Percentiles rank a stretch among this genome's conserved stretches.
These are phyloP conservation scores for Ophiostoma sp. DNA, from an alignment of 2,329 filamentous ascomycete species.

Conservation along the genomic window DNA sequence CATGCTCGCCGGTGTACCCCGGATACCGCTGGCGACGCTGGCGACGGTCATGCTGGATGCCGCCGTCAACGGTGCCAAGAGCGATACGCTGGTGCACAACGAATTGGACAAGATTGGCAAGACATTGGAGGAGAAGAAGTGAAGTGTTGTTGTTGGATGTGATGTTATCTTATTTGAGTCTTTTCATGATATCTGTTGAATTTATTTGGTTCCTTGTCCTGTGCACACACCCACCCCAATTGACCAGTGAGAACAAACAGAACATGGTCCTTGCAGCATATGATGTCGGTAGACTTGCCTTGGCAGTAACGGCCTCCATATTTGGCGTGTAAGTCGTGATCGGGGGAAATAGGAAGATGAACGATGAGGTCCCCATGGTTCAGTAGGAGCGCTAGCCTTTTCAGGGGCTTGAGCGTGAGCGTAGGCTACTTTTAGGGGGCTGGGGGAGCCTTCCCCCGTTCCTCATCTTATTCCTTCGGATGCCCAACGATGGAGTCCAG, in stretches of 20 bases:
- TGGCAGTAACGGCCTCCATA: too few relatives aligned
- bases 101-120: slow-evolving; percentile 35
- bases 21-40: slow-evolving; percentile 41
- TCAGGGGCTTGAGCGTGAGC: too few relatives aligned
- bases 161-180: too few relatives aligned
- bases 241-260: too few relatives aligned
- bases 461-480: not conserved
- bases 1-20: slow-evolving; percentile 37
- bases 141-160: not conserved
- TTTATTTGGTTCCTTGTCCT: not conserved
- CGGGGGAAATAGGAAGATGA: slow-evolving; percentile 4
- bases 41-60: slow-evolving; percentile 48
- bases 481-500: not conserved
- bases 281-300: too few relatives aligned
- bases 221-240: too few relatives aligned
- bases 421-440: too few relatives aligned
- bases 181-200: too few relatives aligned
- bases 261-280: too few relatives aligned
- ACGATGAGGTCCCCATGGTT: not conserved
- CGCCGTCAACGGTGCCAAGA: slow-evolving; percentile 47
- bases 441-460: not conserved
- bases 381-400: not conserved
- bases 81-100: slow-evolving; percentile 46
- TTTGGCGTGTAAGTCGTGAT: not conserved
- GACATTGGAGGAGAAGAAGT: not conserved